These are phyloP conservation scores for Ricinus communis DNA, from an alignment of 345 rosid genomes.

Conservation along the genomic window DNA sequence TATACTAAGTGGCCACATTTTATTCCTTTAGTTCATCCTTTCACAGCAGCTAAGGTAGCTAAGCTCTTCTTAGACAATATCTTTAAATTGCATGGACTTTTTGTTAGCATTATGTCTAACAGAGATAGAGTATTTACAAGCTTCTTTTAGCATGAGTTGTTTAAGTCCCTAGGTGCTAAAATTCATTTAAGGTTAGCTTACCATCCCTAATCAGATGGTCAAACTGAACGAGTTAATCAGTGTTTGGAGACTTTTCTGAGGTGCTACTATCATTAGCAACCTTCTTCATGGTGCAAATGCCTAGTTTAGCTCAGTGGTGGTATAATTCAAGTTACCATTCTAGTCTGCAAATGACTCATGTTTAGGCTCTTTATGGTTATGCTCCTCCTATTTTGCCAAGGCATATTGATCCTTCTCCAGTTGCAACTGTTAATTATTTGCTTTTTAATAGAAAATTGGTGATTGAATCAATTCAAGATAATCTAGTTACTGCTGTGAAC, in stretches of 20 bases:
- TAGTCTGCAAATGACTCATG: not conserved
- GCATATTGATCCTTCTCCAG: too few species aligned
- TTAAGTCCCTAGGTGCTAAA: too few species aligned
- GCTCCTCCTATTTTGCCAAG: not conserved
- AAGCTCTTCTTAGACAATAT: too few species aligned
- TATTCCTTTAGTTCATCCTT: too few species aligned
- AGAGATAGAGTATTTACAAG: too few species aligned
- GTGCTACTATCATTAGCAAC: not conserved
- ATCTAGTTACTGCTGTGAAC: accelerated
- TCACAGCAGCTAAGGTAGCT: too few species aligned
- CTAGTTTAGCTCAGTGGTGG: not conserved
- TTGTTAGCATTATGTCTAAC: too few species aligned
- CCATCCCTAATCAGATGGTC: too few species aligned
- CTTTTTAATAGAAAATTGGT: accelerated
- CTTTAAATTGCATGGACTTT: too few species aligned
- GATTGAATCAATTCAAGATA: not conserved
- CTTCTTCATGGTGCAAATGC: not conserved
- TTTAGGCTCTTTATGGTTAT: not conserved
- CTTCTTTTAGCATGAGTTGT: too few species aligned
- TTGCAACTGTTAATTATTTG: not conserved
- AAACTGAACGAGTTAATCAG: not conserved
- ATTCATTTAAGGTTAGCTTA: too few species aligned
- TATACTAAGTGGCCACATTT: too few species aligned
- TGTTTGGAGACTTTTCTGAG: not conserved
- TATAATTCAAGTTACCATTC: not conserved